Percentiles rank a stretch among this genome's conserved stretches.
phyloP scores from a whole-genome alignment of 805 yeast genomes.

The Saturnispora quitensis region DNA sequence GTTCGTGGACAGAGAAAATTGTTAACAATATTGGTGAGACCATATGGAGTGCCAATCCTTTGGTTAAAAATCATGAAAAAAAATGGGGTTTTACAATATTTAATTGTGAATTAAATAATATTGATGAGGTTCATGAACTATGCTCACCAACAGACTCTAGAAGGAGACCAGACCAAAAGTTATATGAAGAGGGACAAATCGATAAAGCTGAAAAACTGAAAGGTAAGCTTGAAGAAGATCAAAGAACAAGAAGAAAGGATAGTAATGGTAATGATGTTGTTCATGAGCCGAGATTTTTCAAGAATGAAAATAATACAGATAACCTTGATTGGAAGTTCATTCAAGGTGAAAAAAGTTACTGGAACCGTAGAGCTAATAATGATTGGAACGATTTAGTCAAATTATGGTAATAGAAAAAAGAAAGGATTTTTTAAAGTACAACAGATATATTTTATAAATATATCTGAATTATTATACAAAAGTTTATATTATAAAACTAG shows the following conservation, averaged over 20 bases:
- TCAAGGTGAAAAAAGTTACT: slow-evolving; percentile 56
- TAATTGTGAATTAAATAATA: slow-evolving; percentile 73
- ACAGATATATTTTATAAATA: not conserved
- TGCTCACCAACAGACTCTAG: slow-evolving; percentile 87
- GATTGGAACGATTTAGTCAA: slow-evolving; percentile 51
- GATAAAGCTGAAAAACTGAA: slow-evolving; percentile 68
- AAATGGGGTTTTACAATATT: slow-evolving; percentile 84
- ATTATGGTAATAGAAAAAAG: slow-evolving; percentile 39
- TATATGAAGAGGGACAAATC: slow-evolving; percentile 60
- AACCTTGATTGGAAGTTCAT: slow-evolving; percentile 40
- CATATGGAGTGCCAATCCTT: slow-evolving; percentile 68
- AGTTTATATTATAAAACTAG: not conserved
- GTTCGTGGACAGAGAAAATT: slow-evolving; percentile 79
- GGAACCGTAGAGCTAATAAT: slow-evolving; percentile 62
- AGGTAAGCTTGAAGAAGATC: slow-evolving; percentile 62
- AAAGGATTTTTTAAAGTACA: not conserved
- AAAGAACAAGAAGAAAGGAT: slow-evolving; percentile 64
- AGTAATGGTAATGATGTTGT: slow-evolving; percentile 35
- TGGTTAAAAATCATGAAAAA: slow-evolving; percentile 46
- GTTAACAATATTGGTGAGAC: slow-evolving; percentile 31
- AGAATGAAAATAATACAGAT: slow-evolving; percentile 25
- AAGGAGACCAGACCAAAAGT: slow-evolving; percentile 73
- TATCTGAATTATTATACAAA: not conserved
- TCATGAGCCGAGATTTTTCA: slow-evolving; percentile 60
- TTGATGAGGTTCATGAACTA: slow-evolving; percentile 60